These are phyloP conservation scores for Mycena citricolor DNA, from an alignment of 1,284 basidiomycete genomes.

Conservation along the genomic window DNA sequence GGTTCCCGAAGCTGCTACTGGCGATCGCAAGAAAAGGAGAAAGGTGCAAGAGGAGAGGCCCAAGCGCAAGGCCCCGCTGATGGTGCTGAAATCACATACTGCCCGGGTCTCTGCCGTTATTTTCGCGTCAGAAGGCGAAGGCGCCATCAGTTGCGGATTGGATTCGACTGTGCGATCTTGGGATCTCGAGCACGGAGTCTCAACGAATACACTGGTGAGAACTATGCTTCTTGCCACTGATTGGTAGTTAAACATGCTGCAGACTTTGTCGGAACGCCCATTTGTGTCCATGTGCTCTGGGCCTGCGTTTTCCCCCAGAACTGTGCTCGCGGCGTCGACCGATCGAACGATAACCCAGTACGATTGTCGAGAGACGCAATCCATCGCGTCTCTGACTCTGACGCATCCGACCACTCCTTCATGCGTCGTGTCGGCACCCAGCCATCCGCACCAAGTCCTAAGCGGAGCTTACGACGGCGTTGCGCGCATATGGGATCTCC, in stretches of 20 bases:
- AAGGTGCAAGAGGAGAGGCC: constrained; percentile 33
- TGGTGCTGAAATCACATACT: constrained; percentile 74
- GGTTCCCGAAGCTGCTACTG: constrained; percentile 40
- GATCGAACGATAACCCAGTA: constrained; percentile 68
- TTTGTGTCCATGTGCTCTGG: constrained; percentile 43
- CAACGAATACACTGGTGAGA: constrained; percentile 65
- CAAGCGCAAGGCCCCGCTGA: constrained; percentile 61
- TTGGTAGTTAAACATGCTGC: constrained; percentile 5
- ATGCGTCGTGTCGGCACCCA: constrained; percentile 52
- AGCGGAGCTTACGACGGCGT: constrained; percentile 84
- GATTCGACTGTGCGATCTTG: constrained; percentile 75
- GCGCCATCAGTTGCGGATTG: constrained; percentile 71
- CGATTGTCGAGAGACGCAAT: constrained; percentile 54
- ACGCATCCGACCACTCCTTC: constrained; percentile 75
- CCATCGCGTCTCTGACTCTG: constrained; percentile 45
- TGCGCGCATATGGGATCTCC: constrained; percentile 84
- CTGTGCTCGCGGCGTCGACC: constrained; percentile 59
- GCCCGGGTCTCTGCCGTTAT: constrained; percentile 67
- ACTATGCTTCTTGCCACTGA: constrained; percentile 3
- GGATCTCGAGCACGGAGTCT: constrained; percentile 71
- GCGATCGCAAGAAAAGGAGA: constrained; percentile 59
- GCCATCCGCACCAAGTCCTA: constrained; percentile 58
- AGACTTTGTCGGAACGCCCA: constrained; percentile 70
- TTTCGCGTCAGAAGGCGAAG: constrained; percentile 40
- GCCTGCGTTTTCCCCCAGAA: constrained; percentile 24